Base-by-base conservation (phyloP, 768 basidiomycete genomes). In the Trametopsis cervina region DNA sequence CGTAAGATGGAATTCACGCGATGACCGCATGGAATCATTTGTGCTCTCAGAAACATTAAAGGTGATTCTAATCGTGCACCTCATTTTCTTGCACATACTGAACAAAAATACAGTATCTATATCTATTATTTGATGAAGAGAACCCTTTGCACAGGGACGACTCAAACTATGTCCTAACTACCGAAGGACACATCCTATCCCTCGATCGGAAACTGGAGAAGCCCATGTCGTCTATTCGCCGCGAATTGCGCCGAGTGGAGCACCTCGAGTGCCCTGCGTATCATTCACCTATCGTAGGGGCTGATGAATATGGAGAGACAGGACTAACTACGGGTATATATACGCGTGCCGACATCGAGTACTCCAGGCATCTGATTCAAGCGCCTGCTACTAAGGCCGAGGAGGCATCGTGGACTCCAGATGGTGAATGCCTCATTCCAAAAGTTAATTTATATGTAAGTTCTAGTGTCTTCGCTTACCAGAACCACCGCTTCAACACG, bases 1-100 rank as follows among this genome's bases (percentile, higher is more conserved):
- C 64, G 74, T 97, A 2, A 73, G 83, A 36, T 81, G 73, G 24
- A 87, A 89, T 55, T 72, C 80, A 57, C 79, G 78, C 15, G 91
- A 94, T 54, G 91, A 98, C 59, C 78, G 95, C 51, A 98, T 98
- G 96, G 96, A 98, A 64, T 91, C 88, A 4, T 99, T 98, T 63
- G 81, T 81, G n/a, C 72, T 97, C 25, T 92, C 89, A 2, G 94
- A 95, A 67, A 92, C 92, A 0, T 68, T 96, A 40, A 95, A 94
- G 75, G 91, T 85, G 50, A 25, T n/a, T n/a, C n/a, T n/a, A n/a
- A n/a, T n/a, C n/a, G n/a, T n/a, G n/a, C n/a, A n/a, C n/a, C n/a
- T n/a, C n/a, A n/a, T n/a, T n/a, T n/a, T n/a, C n/a, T 44, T 51
- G 20, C 24, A 24, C 17, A 41, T 23, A 40, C 39, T 44, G 40